Conservation (phyloP, 495 filamentous ascomycete genomes). For the Penicillium macrosclerotiorum region DNA sequence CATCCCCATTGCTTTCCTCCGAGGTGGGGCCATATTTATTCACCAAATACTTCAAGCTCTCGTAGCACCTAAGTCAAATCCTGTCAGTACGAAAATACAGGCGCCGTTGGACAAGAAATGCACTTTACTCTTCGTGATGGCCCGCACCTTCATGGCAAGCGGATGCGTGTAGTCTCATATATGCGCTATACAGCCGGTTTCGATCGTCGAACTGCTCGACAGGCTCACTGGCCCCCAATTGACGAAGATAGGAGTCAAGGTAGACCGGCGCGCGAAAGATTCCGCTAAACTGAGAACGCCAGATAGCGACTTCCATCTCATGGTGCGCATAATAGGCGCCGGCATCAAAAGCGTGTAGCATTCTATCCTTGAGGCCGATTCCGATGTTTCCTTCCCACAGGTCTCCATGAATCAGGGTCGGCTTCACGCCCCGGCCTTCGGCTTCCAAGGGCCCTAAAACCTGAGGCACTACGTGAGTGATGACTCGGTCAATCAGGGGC, state of each 20-base stretch:
- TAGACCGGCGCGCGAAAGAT: background rate
- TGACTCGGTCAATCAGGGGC: background rate
- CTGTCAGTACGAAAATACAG: too few relatives aligned
- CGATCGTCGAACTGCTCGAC: background rate
- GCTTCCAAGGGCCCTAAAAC: conserved; percentile 1
- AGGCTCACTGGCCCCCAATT: background rate
- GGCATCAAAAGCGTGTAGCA: background rate
- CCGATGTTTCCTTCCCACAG: conserved; percentile 9
- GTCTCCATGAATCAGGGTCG: conserved; percentile 8
- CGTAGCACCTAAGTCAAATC: too few relatives aligned
- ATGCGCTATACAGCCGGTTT: background rate
- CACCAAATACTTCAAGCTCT: too few relatives aligned
- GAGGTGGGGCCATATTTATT: too few relatives aligned
- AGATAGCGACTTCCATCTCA: background rate
- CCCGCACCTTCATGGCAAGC: too few relatives aligned
- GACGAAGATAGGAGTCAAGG: background rate
- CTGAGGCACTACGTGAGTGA: conserved; percentile 1
- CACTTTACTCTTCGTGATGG: too few relatives aligned
- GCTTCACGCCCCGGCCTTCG: conserved; percentile 1
- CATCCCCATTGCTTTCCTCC: too few relatives aligned
- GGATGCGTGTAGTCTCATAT: too few relatives aligned
- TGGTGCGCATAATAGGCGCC: background rate
- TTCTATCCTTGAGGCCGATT: background rate
- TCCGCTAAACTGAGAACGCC: background rate
- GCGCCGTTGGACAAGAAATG: too few relatives aligned